Evolutionary conservation across 495 filamentous ascomycete genomes (phyloP).

Genomic region (Lasiosphaeria ovina): DNA sequence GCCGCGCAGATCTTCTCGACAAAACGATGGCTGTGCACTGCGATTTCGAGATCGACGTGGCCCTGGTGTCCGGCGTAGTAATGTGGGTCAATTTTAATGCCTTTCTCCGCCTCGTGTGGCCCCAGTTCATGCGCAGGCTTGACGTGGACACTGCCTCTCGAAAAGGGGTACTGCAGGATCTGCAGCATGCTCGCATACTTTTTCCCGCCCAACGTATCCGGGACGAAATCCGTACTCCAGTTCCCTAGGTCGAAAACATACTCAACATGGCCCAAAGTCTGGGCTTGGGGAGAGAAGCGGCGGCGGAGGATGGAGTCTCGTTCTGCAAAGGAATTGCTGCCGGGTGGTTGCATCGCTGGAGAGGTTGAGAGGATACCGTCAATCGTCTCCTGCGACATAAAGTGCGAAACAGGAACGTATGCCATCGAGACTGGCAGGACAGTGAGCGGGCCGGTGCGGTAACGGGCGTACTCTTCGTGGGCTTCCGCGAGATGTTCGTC

Average conservation of each 20-base stretch:
- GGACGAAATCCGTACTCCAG: slow-evolving; percentile 43
- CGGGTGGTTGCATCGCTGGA: neutral
- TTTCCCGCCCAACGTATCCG: slow-evolving; percentile 34
- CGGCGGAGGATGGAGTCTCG: slow-evolving; percentile 25
- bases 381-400: slow-evolving; percentile 28
- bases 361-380: slow-evolving; percentile 7
- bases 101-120: neutral
- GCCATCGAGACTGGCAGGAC: slow-evolving; percentile 39
- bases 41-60: slow-evolving; percentile 44
- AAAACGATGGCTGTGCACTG: slow-evolving; percentile 40
- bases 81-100: slow-evolving; percentile 39
- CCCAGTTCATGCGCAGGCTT: slow-evolving; percentile 9
- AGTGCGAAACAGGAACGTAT: slow-evolving; percentile 44
- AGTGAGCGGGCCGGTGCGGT: slow-evolving; percentile 21
- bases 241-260: slow-evolving; percentile 52
- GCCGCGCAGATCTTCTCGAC: slow-evolving; percentile 43
- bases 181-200: slow-evolving; percentile 52
- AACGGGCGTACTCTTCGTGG: slow-evolving; percentile 17
- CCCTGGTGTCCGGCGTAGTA: slow-evolving; percentile 42
- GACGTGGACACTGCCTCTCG: slow-evolving; percentile 49
- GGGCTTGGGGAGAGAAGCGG: slow-evolving; percentile 31
- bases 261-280: slow-evolving; percentile 48
- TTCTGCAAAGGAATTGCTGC: slow-evolving; percentile 11
- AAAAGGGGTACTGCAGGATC: slow-evolving; percentile 56
- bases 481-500: slow-evolving; percentile 16